phyloP scores from a whole-genome alignment of 352 stramenopile species.

The Phytophthora meadii region DNA sequence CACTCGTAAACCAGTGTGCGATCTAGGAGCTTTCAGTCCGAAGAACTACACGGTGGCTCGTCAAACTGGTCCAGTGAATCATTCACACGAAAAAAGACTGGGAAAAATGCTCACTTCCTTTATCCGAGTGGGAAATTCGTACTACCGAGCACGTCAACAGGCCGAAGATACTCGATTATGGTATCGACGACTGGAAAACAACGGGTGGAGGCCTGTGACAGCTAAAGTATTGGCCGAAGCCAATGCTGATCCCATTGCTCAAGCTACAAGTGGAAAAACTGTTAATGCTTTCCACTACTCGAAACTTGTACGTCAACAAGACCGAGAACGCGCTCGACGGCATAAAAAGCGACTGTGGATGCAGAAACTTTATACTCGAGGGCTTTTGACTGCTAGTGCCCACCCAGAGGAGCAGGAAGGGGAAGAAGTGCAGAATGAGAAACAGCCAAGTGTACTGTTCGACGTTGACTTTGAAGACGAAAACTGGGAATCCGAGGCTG shows the following conservation, averaged over 20 bases:
- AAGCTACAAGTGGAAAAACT: constrained; percentile 49
- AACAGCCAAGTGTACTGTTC: constrained; percentile 37
- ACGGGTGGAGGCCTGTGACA: constrained; percentile 91
- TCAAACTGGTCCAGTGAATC: constrained; percentile 37
- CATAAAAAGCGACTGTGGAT: constrained; percentile 84
- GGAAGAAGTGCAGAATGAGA: constrained; percentile 11
- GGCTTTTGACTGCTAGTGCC: constrained; percentile 41
- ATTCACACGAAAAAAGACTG: constrained; percentile 28
- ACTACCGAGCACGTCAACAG: constrained; percentile 66
- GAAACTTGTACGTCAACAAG: constrained; percentile 60
- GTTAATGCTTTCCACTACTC: constrained; percentile 51
- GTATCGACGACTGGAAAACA: constrained; percentile 92
- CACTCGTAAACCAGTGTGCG: constrained; percentile 83
- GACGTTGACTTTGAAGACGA: constrained; percentile 78
- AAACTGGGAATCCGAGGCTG: constrained; percentile 68
- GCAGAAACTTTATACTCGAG: constrained; percentile 79
- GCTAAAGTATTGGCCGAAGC: constrained; percentile 77
- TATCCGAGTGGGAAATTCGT: constrained; percentile 79
- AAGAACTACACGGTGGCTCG: constrained; percentile 85
- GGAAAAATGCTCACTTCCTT: constrained; percentile 33
- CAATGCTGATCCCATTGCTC: constrained; percentile 59
- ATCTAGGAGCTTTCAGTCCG: constrained; percentile 91
- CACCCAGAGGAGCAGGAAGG: constrained; percentile 21
- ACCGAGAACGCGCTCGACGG: constrained; percentile 55
- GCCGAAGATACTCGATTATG: constrained; percentile 69